A percentile compares a stretch with the other conserved stretches of the same genome.
Evolutionary conservation across 2,329 filamentous ascomycete species (phyloP).

Genomic region (Pseudogymnoascus sp.): DNA sequence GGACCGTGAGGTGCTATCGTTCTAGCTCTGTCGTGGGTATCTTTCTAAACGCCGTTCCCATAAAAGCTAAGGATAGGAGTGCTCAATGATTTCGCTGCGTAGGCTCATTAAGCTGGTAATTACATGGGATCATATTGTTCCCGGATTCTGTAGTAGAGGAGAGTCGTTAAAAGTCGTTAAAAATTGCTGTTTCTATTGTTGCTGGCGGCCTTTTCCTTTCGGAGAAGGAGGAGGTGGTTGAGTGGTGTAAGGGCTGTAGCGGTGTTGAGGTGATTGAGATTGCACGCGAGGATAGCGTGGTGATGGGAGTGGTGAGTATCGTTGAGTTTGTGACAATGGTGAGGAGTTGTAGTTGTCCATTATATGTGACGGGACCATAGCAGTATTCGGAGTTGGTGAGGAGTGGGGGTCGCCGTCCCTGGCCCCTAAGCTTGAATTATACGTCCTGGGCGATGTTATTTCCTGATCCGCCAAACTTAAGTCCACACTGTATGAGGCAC

Average conservation of each 20-base stretch:
- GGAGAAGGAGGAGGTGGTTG: conserved; percentile 14
- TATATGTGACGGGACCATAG: neutral
- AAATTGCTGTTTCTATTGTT: conserved; percentile 20
- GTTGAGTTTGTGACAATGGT: conserved; percentile 19
- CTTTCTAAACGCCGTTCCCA: conserved; percentile 3
- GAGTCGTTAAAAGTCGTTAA: conserved; percentile 2
- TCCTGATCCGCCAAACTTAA: conserved; percentile 26
- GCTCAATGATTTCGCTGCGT: conserved; percentile 14
- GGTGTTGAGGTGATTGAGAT: neutral
- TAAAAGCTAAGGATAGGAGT: conserved; percentile 10
- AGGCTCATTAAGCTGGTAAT: conserved; percentile 14
- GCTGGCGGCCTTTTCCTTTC: conserved; percentile 28
- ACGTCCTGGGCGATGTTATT: conserved; percentile 6
- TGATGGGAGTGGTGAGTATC: conserved; percentile 18
- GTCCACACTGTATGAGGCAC: conserved; percentile 31
- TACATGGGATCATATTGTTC: conserved; percentile 5
- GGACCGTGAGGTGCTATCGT: conserved; percentile 13
- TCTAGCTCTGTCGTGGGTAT: conserved; percentile 13
- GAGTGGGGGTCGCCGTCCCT: neutral
- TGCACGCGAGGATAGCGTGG: neutral
- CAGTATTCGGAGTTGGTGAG: neutral
- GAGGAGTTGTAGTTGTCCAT: conserved; percentile 11
- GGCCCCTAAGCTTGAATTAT: conserved; percentile 4
- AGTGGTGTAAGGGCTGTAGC: conserved; percentile 8
- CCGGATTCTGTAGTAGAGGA: conserved; percentile 11